Conservation (phyloP, 148 eudicot genomes). For the Linanthus parryae region DNA sequence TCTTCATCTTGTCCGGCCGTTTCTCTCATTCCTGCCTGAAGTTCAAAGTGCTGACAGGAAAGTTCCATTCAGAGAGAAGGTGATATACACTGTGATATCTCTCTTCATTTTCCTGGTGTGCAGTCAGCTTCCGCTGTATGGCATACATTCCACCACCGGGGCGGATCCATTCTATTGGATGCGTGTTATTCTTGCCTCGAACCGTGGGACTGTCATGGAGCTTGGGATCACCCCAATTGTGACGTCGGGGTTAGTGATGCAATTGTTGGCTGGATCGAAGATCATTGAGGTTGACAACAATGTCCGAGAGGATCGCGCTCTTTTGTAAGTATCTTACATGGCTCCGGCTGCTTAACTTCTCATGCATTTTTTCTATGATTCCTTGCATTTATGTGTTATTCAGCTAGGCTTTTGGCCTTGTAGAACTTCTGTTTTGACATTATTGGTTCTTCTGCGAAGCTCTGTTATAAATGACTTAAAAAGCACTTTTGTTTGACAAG, state of each 20-base stretch:
- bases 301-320: constrained; percentile 87
- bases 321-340: constrained; percentile 59
- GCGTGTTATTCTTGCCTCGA: constrained; percentile 89
- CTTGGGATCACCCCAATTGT: constrained; percentile 92
- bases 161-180: constrained; percentile 90
- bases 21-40: constrained; percentile 69
- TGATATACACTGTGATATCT: constrained; percentile 77
- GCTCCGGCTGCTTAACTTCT: too few species aligned
- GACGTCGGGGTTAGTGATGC: constrained; percentile 85
- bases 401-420: too few species aligned
- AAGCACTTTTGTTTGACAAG: too few species aligned
- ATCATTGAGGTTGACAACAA: constrained; percentile 89
- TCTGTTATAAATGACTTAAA: too few species aligned
- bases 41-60: constrained; percentile 78
- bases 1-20: constrained; percentile 72
- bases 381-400: too few species aligned
- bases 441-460: too few species aligned
- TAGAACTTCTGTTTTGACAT: too few species aligned
- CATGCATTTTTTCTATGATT: too few species aligned
- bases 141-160: constrained; percentile 73
- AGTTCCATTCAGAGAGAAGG: constrained; percentile 78
- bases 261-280: constrained; percentile 82
- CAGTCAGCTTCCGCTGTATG: constrained; percentile 89
- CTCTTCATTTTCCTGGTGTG: constrained; percentile 74
- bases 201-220: constrained; percentile 91